Base-by-base conservation (phyloP, 345 rosid species). In the Eutrema japonicum region DNA sequence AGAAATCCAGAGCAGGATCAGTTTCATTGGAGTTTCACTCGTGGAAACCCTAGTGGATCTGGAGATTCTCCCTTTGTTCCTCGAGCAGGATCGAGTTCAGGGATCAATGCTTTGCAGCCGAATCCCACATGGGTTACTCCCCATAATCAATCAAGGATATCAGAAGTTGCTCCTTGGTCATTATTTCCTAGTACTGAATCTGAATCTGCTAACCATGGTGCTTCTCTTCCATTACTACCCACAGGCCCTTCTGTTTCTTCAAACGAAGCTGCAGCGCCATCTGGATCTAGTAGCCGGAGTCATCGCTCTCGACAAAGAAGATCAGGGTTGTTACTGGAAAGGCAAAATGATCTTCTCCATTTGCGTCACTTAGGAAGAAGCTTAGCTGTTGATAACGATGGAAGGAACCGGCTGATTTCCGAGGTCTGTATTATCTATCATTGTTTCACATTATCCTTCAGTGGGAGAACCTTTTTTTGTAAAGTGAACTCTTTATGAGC, bases 111-210 rank as follows among this genome's bases (percentile, higher is more conserved):
- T 71, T 68, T 80, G 68, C 78, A 74, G 48, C 78, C 81, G 30
- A 32, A 68, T 68, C 80, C 89, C 41, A 10, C 80, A 26, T 86
- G 89, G 91, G 48, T 77, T 67, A 51, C 86, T 71, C 83, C 81
- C 36, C 83, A 43, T 50, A 79, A 78, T 83, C 85, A 68, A 33
- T 84, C 79, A 78, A 77, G 85, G 73, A 64, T 61, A 66, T 43
- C 89, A 18, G 96, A 90, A 65, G 81, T 84, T 74, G 73, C 86
- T 72, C 88, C 90, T n/a, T 84, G 96, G 96, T 81, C 93, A 68
- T 74, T 88, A 65, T 88, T 85, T 80, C 89, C 93, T 26, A 74
- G 79, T 35, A 12, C 66, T 10, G 90, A 83, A 69, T 54, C 87
- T 45, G 97, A 82, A 62, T 62, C 86, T 76, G 86, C 85, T 42